phyloP scores from a whole-genome alignment of 2,329 filamentous ascomycete genomes.

The Pseudogymnoascus sp. region DNA sequence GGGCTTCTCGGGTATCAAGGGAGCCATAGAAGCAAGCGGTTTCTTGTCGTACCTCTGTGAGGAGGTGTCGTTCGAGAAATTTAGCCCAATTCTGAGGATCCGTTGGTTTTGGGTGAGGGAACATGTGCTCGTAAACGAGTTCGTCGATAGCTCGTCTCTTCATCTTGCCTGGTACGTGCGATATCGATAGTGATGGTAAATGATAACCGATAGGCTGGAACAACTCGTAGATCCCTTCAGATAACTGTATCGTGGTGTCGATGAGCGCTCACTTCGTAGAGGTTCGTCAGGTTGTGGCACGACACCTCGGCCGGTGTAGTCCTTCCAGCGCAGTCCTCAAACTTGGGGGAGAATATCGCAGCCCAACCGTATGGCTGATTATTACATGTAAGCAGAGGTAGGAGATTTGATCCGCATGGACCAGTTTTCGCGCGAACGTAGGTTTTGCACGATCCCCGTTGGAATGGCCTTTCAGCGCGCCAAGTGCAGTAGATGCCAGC shows the following conservation, averaged over 20 bases:
- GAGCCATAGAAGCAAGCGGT: constrained; percentile 67
- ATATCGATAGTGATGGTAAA: neutral
- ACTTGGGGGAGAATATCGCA: constrained; percentile 4
- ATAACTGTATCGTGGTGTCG: neutral
- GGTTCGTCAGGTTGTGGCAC: neutral
- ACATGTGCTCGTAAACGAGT: constrained; percentile 67
- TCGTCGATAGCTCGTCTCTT: constrained; percentile 63
- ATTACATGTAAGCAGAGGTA: neutral
- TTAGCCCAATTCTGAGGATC: constrained; percentile 66
- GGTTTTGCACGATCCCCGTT: neutral
- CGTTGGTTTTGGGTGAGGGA: constrained; percentile 56
- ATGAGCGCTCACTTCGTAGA: neutral
- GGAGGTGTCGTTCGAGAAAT: constrained; percentile 62
- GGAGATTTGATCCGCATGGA: neutral
- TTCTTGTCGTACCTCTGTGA: constrained; percentile 68
- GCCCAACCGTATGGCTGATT: neutral
- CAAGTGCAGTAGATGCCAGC: neutral
- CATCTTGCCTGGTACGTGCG: constrained; percentile 41
- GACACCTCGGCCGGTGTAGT: constrained; percentile 1
- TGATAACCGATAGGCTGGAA: neutral
- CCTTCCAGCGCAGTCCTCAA: constrained; percentile 5
- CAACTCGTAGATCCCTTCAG: neutral
- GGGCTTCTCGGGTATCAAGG: constrained; percentile 70
- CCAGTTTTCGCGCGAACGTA: neutral
- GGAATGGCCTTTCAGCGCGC: neutral